Evolutionary conservation across 1,284 basidiomycete genomes (phyloP), one percentile per base, ranked within the genome.

Genomic region (Fistulinella cinereoalba): DNA sequence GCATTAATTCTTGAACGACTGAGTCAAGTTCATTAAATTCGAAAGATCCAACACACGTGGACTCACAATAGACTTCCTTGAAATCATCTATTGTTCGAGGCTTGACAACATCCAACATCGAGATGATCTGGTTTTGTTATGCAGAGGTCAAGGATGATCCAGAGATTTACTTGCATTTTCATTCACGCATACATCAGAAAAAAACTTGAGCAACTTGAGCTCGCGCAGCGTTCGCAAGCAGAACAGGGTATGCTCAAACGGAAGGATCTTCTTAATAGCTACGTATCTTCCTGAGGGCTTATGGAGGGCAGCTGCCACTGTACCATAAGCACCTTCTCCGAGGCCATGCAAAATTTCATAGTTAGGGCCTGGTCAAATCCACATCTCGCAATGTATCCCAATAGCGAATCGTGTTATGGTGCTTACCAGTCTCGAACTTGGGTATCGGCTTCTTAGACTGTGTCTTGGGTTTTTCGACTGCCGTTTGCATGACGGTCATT

Each of bases 1-100:
- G 92, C 83, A 94, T 92, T 41, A 94, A 74, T 66, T 94, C 91
- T 65, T 92, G 89, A 53, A 96, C 86, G 53, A 95, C 82, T 85
- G 56, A 13, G 41, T 19, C 24, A 41, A 41, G 33, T 49, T 55
- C 12, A 37, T 37, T 48, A 19, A 38, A 45, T 22, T 43, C 4
- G 23, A 31, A 34, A 31, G 10, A 23, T 29, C 19, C 33, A 24
- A 6, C 2, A 8, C 7, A 31, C 12, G 38, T 12, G n/a, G 16
- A 31, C 81, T 43, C 49, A 84, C 85, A 83, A 63, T 85, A 86
- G 23, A 85, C 92, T 65, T 95, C 92, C 56, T 83, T 89, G 74
- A 96, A 96, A 3, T 75, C 71, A 16, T 89, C 85, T 43, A 87
- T 71, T 4, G 83, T 80, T 3, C 81, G 65, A 1, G 91, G 91